Percentiles rank a stretch among this genome's conserved stretches.
Conservation (phyloP, 108 stramenopile species). For the Nannochloropsis gaditana region DNA sequence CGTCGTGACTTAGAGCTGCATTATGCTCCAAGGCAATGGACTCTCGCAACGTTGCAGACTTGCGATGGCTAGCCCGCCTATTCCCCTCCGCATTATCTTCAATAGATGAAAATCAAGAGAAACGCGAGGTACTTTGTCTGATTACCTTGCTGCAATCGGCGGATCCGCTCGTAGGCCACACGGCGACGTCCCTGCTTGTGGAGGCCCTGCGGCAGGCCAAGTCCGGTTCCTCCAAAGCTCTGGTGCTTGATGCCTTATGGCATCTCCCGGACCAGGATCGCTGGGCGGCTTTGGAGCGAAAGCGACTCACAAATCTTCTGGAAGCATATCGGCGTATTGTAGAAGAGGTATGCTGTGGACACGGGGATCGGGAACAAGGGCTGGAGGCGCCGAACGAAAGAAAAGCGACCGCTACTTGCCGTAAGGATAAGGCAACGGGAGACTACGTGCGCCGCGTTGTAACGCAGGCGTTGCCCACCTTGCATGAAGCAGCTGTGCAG, state of each 20-base stretch:
- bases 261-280: not conserved
- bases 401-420: not conserved
- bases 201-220: not conserved
- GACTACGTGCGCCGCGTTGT: not conserved
- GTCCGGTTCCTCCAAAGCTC: not conserved
- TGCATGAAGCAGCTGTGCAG: slow-evolving; percentile 11
- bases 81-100: not conserved
- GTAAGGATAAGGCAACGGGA: not conserved
- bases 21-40: not conserved
- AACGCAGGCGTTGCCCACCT: not conserved
- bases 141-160: not conserved
- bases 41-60: not conserved
- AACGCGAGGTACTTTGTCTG: not conserved
- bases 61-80: not conserved
- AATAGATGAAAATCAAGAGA: too few relatives aligned
- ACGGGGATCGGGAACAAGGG: not conserved
- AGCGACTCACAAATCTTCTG: not conserved
- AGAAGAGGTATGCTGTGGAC: not conserved
- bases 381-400: not conserved
- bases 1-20: not conserved
- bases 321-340: not conserved
- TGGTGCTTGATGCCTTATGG: not conserved
- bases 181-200: not conserved
- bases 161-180: not conserved
- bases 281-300: not conserved